Conservation (phyloP, 2,329 filamentous ascomycete genomes). For the Fusarium hainanense region DNA sequence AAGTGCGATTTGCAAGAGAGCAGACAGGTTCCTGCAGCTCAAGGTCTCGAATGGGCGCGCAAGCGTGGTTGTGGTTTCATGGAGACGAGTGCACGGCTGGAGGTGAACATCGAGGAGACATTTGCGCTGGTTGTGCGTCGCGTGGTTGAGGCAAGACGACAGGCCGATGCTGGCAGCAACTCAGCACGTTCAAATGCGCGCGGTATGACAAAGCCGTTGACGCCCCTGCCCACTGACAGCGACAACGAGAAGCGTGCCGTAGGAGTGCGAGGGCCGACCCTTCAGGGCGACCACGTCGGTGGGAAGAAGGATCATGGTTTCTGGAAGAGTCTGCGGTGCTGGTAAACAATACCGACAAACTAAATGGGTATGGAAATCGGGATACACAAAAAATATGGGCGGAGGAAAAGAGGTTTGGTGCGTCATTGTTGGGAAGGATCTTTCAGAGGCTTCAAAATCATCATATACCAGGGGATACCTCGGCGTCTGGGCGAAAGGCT, state of each 20-base stretch:
- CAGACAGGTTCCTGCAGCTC: conserved; percentile 74
- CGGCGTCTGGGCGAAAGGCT: conserved; percentile 42
- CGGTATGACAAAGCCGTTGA: conserved; percentile 68
- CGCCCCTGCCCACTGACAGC: conserved; percentile 59
- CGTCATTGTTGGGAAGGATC: conserved; percentile 24
- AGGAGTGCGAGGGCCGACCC: conserved; percentile 57
- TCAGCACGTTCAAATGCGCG: conserved; percentile 60
- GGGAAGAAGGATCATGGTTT: conserved; percentile 59
- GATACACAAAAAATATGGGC: not conserved
- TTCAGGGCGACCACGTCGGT: conserved; percentile 57
- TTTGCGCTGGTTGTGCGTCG: conserved; percentile 77
- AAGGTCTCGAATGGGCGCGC: conserved; percentile 82
- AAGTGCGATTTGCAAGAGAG: conserved; percentile 83
- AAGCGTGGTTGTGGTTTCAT: conserved; percentile 82
- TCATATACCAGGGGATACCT: conserved; percentile 48
- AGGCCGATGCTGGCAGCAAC: conserved; percentile 60
- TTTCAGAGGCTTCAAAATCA: conserved; percentile 40
- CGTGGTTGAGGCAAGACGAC: conserved; percentile 67
- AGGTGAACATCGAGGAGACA: conserved; percentile 91
- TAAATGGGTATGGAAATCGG: not conserved
- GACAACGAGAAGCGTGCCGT: conserved; percentile 60
- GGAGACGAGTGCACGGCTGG: conserved; percentile 86
- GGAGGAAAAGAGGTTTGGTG: conserved; percentile 3
- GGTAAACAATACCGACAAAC: conserved; percentile 54
- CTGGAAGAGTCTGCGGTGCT: conserved; percentile 68